A percentile compares a stretch with the other conserved stretches of the same genome.
These are phyloP conservation scores for Verticillium tricorpus DNA, from an alignment of 2,329 filamentous ascomycete species.

Conservation along the genomic window DNA sequence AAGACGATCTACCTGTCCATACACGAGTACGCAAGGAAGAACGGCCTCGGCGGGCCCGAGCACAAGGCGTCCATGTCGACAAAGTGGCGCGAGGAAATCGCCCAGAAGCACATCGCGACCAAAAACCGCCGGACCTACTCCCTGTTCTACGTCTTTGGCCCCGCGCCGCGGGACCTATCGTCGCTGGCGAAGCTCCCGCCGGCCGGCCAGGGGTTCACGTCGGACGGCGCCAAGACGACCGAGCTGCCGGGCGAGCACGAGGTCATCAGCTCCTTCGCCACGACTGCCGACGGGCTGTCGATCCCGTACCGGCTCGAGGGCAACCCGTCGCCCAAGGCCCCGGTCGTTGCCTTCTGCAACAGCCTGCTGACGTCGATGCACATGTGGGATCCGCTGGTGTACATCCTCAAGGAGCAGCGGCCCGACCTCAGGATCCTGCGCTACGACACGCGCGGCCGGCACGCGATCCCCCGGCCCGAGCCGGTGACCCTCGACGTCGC, in stretches of 20 bases:
- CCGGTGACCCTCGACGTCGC: conserved; percentile 61
- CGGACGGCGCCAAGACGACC: conserved; percentile 40
- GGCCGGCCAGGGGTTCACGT: conserved; percentile 18
- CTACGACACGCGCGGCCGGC: conserved; percentile 71
- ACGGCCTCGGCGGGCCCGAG: conserved; percentile 62
- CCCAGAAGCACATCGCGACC: conserved; percentile 51
- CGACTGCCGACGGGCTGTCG: conserved; percentile 60
- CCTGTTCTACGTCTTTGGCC: conserved; percentile 77
- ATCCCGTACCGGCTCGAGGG: conserved; percentile 76
- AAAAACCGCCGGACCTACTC: conserved; percentile 59
- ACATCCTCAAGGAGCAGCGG: conserved; percentile 53
- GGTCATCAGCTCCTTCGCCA: conserved; percentile 62
- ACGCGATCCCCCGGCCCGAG: conserved; percentile 40
- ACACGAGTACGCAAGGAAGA: conserved; percentile 66
- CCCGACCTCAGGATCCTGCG: conserved; percentile 69
- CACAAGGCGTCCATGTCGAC: conserved; percentile 61
- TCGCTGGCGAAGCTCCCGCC: conserved; percentile 48
- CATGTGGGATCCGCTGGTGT: conserved; percentile 77
- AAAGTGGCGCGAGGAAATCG: conserved; percentile 55
- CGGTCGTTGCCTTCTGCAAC: conserved; percentile 72
- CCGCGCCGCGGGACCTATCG: conserved; percentile 64
- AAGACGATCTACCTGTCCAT: conserved; percentile 56
- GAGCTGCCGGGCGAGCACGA: conserved; percentile 40
- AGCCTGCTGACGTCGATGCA: conserved; percentile 71
- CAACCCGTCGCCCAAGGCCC: conserved; percentile 59